Percentiles rank a stretch among this genome's conserved stretches.
phyloP scores from a whole-genome alignment of 2,329 filamentous ascomycete genomes.

The Lecanicillium sp. region DNA sequence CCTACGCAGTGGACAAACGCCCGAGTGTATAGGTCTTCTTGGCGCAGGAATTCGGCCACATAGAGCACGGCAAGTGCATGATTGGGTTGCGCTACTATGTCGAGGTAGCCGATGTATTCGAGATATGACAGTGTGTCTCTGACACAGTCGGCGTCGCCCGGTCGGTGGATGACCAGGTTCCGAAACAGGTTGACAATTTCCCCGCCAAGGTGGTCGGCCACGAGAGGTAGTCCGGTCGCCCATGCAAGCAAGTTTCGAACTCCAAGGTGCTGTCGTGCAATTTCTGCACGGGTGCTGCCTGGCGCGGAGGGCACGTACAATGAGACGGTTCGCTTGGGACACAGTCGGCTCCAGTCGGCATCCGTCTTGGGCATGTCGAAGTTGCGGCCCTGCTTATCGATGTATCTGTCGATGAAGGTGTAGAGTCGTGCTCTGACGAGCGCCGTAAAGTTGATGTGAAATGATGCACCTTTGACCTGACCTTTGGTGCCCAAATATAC shows the following conservation, averaged over 20 bases:
- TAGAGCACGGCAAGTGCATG: constrained; percentile 63
- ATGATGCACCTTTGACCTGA: constrained; percentile 60
- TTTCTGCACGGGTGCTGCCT: constrained; percentile 49
- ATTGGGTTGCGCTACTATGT: constrained; percentile 58
- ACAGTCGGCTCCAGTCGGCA: constrained; percentile 27
- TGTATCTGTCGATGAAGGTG: constrained; percentile 51
- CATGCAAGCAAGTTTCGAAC: constrained; percentile 74
- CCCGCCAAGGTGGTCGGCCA: constrained; percentile 59
- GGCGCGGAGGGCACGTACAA: constrained; percentile 64
- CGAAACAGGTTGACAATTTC: constrained; percentile 60
- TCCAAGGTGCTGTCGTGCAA: constrained; percentile 51
- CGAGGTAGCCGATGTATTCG: constrained; percentile 62
- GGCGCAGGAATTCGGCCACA: constrained; percentile 60
- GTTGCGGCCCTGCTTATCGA: constrained; percentile 28
- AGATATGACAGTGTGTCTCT: constrained; percentile 59
- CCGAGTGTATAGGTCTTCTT: constrained; percentile 62
- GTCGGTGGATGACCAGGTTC: constrained; percentile 58
- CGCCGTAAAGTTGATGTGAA: constrained; percentile 55
- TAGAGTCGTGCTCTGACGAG: constrained; percentile 54
- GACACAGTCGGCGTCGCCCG: constrained; percentile 47
- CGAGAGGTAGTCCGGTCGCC: constrained; percentile 57
- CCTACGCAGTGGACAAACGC: constrained; percentile 74
- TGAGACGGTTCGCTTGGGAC: constrained; percentile 39
- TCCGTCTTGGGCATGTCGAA: constrained; percentile 18
- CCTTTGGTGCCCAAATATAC: constrained; percentile 63